A percentile compares a stretch with the other conserved stretches of the same genome.
Evolutionary conservation across 768 basidiomycete species (phyloP).

Genomic region (Hemileccinum rubropunctum): DNA sequence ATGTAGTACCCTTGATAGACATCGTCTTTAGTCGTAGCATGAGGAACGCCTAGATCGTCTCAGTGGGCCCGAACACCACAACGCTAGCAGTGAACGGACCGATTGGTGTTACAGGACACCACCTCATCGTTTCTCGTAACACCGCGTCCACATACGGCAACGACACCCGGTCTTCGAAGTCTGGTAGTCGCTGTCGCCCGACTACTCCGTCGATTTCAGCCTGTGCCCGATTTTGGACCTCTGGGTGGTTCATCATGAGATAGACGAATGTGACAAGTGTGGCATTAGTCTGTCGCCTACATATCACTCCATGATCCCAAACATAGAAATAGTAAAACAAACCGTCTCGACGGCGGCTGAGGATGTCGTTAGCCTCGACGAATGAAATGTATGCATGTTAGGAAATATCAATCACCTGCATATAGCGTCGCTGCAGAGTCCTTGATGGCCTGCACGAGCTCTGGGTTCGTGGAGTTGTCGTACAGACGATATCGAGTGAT

Average conservation of each 20-base stretch:
- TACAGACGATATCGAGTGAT: not conserved
- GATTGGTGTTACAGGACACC: conserved; percentile 19
- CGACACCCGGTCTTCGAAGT: conserved; percentile 25
- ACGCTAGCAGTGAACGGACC: too few species aligned
- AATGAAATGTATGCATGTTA: not conserved
- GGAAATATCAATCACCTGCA: conserved; percentile 10
- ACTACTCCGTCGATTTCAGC: conserved; percentile 32
- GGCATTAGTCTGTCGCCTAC: conserved; percentile 23
- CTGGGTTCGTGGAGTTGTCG: not conserved
- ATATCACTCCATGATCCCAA: not conserved
- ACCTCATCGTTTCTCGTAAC: conserved; percentile 31
- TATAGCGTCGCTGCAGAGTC: conserved; percentile 18
- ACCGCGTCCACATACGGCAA: conserved; percentile 37
- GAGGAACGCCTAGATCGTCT: too few species aligned
- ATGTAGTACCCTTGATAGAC: not conserved
- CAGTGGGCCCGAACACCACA: too few species aligned
- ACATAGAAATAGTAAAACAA: not conserved
- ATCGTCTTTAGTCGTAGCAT: not conserved
- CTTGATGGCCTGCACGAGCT: conserved; percentile 13
- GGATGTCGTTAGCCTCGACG: not conserved
- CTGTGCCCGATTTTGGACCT: conserved; percentile 20
- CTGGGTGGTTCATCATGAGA: conserved; percentile 18
- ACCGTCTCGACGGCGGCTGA: conserved; percentile 33
- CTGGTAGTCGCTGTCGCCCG: conserved; percentile 28
- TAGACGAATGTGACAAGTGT: conserved; percentile 27